phyloP scores from a whole-genome alignment of 2,329 filamentous ascomycete genomes.

The Alternaria conjuncta region DNA sequence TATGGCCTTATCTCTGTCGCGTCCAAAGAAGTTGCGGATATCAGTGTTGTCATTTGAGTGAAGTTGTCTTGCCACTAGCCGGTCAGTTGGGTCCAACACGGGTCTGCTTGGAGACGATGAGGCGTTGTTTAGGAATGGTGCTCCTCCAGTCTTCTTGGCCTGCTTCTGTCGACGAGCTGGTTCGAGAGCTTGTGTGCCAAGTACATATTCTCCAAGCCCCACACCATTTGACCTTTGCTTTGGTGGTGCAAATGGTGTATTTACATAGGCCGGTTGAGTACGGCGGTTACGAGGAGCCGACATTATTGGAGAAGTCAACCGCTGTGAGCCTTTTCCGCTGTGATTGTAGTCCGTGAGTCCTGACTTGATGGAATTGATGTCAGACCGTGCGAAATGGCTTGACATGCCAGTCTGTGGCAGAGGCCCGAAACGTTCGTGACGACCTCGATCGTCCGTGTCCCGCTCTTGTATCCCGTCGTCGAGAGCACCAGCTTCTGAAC shows the following conservation, averaged over 20 bases:
- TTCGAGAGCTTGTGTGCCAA: not conserved
- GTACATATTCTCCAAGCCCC: conserved; percentile 31
- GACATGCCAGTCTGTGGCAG: not conserved
- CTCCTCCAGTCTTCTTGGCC: not conserved
- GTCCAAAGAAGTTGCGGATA: conserved; percentile 34
- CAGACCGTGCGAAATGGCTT: not conserved
- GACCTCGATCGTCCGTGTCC: no score
- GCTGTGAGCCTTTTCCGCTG: not conserved
- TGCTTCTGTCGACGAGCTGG: conserved; percentile 7
- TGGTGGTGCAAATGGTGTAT: conserved; percentile 41
- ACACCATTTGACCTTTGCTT: conserved; percentile 15
- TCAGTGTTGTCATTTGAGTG: conserved; percentile 26
- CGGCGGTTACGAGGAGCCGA: not conserved
- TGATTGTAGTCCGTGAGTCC: not conserved
- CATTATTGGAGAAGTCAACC: not conserved
- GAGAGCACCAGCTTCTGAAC: not conserved
- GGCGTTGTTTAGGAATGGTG: not conserved
- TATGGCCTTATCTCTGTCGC: not conserved
- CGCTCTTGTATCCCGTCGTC: not conserved
- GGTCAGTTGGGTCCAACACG: not conserved
- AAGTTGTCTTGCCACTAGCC: not conserved
- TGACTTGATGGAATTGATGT: not conserved
- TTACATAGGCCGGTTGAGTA: conserved; percentile 12
- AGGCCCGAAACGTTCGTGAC: not conserved
- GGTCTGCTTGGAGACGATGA: not conserved